Evolutionary conservation across 192 early-diverging fungal species (phyloP).

Genomic region (Oehlia diaphana): DNA sequence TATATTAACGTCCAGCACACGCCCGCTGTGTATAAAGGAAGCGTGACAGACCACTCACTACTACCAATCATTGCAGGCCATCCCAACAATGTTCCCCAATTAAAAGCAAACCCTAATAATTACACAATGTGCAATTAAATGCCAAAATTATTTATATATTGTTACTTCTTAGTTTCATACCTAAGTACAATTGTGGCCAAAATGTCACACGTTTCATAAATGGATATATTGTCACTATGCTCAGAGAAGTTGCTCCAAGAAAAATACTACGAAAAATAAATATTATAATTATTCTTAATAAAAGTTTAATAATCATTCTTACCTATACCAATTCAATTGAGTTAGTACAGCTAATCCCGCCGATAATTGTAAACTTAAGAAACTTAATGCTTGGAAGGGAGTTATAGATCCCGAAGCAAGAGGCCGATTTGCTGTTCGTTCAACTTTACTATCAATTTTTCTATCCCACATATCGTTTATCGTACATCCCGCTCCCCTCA

Average conservation of each 20-base stretch:
- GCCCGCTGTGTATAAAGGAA: constrained; percentile 84
- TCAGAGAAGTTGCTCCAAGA: constrained; percentile 78
- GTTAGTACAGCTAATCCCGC: constrained; percentile 80
- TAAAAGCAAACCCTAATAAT: constrained; percentile 72
- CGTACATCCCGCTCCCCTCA: constrained; percentile 96
- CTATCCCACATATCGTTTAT: constrained; percentile 97
- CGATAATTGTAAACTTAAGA: constrained; percentile 76
- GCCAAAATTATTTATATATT: neutral
- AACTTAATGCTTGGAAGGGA: constrained; percentile 67
- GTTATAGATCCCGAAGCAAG: constrained; percentile 77
- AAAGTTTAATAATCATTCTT: constrained; percentile 4
- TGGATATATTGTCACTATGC: constrained; percentile 80
- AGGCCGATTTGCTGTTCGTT: constrained; percentile 79
- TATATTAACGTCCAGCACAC: constrained; percentile 94
- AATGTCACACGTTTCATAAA: constrained; percentile 96
- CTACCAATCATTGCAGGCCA: constrained; percentile 78
- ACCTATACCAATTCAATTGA: constrained; percentile 90
- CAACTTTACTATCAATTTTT: constrained; percentile 85
- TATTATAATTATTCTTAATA: neutral
- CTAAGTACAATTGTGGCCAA: constrained; percentile 91
- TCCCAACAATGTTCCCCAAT: constrained; percentile 91
- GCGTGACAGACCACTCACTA: constrained; percentile 65
- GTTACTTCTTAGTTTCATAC: constrained; percentile 24
- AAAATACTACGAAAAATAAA: constrained; percentile 55
- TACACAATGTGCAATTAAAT: neutral